These are phyloP conservation scores for Beauveria varroae DNA, from an alignment of 2,329 filamentous ascomycete species.

Conservation along the genomic window DNA sequence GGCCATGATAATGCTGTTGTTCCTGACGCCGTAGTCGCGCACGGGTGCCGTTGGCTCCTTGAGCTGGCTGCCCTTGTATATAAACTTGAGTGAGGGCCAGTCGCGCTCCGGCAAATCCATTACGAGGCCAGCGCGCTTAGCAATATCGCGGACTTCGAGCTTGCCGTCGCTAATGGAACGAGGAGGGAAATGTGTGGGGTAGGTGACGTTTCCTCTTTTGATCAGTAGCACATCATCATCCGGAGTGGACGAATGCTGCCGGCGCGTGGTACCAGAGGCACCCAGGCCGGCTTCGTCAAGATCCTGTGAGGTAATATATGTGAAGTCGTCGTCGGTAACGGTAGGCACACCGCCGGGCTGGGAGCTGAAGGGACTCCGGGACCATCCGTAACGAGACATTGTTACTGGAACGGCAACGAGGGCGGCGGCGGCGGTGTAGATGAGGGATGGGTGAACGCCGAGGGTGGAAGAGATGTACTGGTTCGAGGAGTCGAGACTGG, in stretches of 20 bases:
- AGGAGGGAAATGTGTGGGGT: slow-evolving; percentile 65
- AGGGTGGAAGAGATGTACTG: slow-evolving; percentile 44
- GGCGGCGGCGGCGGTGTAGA: slow-evolving; percentile 44
- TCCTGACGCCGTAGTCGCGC: slow-evolving; percentile 54
- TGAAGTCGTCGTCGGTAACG: slow-evolving; percentile 70
- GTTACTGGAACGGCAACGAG: slow-evolving; percentile 39
- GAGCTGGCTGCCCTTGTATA: slow-evolving; percentile 66
- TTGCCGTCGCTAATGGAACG: slow-evolving; percentile 70
- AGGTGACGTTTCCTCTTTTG: slow-evolving; percentile 58
- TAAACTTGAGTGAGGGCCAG: slow-evolving; percentile 52
- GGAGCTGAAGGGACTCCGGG: slow-evolving; percentile 46
- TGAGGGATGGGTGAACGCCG: slow-evolving; percentile 40
- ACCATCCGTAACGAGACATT: slow-evolving; percentile 50
- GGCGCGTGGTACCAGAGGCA: slow-evolving; percentile 25
- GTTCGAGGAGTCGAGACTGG: slow-evolving; percentile 39
- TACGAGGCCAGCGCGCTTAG: slow-evolving; percentile 58
- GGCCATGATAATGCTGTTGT: slow-evolving; percentile 51
- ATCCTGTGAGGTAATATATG: slow-evolving; percentile 76
- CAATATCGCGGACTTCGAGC: slow-evolving; percentile 57
- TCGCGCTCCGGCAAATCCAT: slow-evolving; percentile 52
- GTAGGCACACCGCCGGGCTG: slow-evolving; percentile 43
- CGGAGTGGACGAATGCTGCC: slow-evolving; percentile 31
- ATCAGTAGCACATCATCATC: slow-evolving; percentile 64
- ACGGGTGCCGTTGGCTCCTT: slow-evolving; percentile 54
- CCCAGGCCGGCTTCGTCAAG: slow-evolving; percentile 39